Conservation (phyloP, 768 basidiomycete genomes). For the Amyloporia xantha region DNA sequence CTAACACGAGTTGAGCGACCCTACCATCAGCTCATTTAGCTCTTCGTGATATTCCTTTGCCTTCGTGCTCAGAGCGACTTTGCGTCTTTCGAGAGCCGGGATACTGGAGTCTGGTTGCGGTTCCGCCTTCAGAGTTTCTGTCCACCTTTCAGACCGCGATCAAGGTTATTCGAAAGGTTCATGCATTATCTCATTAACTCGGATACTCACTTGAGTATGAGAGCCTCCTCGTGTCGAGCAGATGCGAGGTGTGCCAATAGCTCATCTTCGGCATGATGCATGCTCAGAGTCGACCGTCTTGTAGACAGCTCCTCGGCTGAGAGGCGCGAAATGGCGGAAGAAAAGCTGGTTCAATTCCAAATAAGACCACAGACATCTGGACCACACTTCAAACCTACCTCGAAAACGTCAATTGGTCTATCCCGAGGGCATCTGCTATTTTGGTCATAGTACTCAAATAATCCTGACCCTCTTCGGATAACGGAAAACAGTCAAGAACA, state of each 20-base stretch:
- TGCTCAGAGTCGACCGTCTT: conserved; percentile 27
- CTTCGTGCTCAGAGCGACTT: conserved; percentile 36
- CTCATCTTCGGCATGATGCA: conserved; percentile 32
- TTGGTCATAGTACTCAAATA: conserved; percentile 6
- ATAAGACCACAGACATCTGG: not conserved
- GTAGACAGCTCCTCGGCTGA: conserved; percentile 26
- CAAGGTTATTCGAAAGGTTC: too few relatives aligned
- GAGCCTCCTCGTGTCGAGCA: conserved; percentile 28
- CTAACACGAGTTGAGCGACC: too few relatives aligned
- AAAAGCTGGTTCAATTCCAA: conserved; percentile 26
- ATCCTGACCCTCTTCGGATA: conserved; percentile 1
- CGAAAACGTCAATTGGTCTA: conserved; percentile 13
- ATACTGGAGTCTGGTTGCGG: conserved; percentile 20
- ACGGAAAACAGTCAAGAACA: not conserved
- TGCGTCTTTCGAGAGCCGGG: conserved; percentile 31
- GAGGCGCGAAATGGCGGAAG: conserved; percentile 30
- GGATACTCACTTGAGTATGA: conserved; percentile 32
- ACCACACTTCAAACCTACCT: not conserved
- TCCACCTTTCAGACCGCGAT: conserved; percentile 29
- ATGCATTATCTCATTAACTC: too few relatives aligned
- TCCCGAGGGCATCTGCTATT: conserved; percentile 10
- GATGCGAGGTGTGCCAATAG: conserved; percentile 29
- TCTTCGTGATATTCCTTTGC: conserved; percentile 42
- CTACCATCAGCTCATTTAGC: conserved; percentile 30
- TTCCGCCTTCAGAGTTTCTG: conserved; percentile 22